phyloP scores from a whole-genome alignment of 768 basidiomycete species.

The Pluteus cervinus region DNA sequence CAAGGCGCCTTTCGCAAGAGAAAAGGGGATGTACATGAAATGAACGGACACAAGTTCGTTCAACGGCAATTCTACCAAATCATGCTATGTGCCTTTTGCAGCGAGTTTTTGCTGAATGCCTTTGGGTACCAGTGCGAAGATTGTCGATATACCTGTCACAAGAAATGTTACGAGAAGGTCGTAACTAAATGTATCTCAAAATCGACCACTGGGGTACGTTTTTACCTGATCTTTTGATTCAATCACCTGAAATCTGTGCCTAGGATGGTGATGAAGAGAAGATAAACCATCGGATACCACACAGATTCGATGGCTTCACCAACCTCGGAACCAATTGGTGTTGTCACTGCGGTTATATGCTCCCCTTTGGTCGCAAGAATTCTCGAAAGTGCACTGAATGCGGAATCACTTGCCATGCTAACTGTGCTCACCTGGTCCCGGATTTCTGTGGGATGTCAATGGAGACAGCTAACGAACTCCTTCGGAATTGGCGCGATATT shows the following conservation, averaged over 20 bases:
- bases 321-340: constrained; percentile 99
- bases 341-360: constrained; percentile 98
- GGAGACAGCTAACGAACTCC: constrained; percentile 94
- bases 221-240: neutral
- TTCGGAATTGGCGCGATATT: constrained; percentile 88
- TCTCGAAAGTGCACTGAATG: constrained; percentile 95
- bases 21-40: constrained; percentile 97
- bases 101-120: constrained; percentile 95
- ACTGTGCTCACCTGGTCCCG: constrained; percentile 96
- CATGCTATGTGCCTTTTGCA: constrained; percentile 97
- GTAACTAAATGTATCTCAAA: constrained; percentile 99
- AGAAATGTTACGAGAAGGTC: constrained; percentile 98
- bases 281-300: constrained; percentile 98
- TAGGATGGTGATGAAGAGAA: constrained; percentile 97
- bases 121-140: constrained; percentile 99
- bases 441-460: constrained; percentile 99
- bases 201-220: constrained; percentile 84
- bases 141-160: constrained; percentile 98
- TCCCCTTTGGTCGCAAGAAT: constrained; percentile 95
- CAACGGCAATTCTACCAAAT: constrained; percentile 97
- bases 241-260: constrained; percentile 3
- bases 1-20: constrained; percentile 98
- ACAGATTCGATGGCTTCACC: constrained; percentile 94
- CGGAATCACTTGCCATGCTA: constrained; percentile 93
- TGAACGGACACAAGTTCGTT: constrained; percentile 99